These are phyloP conservation scores for Blechomonas ayalai DNA, from an alignment of 208 protist species.

Conservation along the genomic window DNA sequence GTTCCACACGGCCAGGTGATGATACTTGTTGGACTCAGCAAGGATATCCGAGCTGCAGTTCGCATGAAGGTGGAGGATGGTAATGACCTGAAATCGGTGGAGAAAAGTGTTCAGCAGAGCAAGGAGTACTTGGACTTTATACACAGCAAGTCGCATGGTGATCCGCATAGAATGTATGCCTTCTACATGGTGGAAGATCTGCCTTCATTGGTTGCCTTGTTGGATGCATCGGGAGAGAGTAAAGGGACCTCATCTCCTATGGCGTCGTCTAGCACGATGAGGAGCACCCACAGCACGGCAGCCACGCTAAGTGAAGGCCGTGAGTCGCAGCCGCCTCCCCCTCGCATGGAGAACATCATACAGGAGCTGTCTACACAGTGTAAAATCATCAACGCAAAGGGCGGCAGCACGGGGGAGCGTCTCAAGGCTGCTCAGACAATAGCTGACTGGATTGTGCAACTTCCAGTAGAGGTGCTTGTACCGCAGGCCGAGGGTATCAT, in stretches of 20 bases:
- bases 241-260: conserved; percentile 2
- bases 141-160: conserved; percentile 25
- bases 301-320: conserved; percentile 10
- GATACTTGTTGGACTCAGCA: conserved; percentile 55
- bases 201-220: conserved; percentile 34
- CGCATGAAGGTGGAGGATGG: conserved; percentile 87
- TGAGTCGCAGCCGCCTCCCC: conserved; percentile 4
- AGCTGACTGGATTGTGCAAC: conserved; percentile 35
- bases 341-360: background rate
- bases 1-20: conserved; percentile 51
- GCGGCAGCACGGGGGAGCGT: conserved; percentile 16
- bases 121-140: conserved; percentile 85
- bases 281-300: conserved; percentile 1
- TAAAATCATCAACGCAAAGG: conserved; percentile 3
- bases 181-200: conserved; percentile 86
- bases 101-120: conserved; percentile 40
- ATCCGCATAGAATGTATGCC: conserved; percentile 42
- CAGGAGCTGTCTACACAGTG: conserved; percentile 1
- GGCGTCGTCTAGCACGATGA: conserved; percentile 1
- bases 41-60: conserved; percentile 53
- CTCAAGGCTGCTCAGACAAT: conserved; percentile 44
- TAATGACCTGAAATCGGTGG: conserved; percentile 74
- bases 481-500: conserved; percentile 13
- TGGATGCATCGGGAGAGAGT: conserved; percentile 17
- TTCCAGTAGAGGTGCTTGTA: conserved; percentile 23